A percentile compares a stretch with the other conserved stretches of the same genome.
These are phyloP conservation scores for Colletotrichum caudatum DNA, from an alignment of 2,329 filamentous ascomycete genomes.

Conservation along the genomic window DNA sequence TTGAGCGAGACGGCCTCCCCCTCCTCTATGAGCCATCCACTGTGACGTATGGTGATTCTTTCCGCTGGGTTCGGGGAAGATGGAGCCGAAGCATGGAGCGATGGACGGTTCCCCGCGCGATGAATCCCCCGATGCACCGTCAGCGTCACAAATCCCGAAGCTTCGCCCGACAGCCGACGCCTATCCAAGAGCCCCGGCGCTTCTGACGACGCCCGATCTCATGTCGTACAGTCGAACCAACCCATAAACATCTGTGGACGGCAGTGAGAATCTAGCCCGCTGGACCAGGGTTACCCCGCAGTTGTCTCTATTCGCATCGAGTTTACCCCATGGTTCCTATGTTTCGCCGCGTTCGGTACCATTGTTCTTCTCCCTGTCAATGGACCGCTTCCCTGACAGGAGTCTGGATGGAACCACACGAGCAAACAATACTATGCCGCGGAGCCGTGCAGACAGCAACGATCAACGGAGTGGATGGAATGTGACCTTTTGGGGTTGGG, in stretches of 20 bases:
- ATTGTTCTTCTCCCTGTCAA: conserved; percentile 27
- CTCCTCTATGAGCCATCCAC: neutral
- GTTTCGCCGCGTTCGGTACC: conserved; percentile 26
- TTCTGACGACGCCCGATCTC: conserved; percentile 29
- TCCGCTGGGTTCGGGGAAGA: conserved; percentile 20
- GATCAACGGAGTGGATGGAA: conserved; percentile 5
- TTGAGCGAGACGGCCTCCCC: neutral
- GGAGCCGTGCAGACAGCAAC: conserved; percentile 7
- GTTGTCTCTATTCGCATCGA: neutral
- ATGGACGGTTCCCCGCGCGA: conserved; percentile 29
- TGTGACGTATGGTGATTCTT: conserved; percentile 32
- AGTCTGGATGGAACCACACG: neutral
- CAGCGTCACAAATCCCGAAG: conserved; percentile 20
- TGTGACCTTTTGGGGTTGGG: neutral
- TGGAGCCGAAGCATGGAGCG: conserved; percentile 15
- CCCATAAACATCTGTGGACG: neutral
- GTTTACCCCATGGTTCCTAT: neutral
- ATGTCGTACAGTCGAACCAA: neutral
- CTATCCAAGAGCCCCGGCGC: neutral
- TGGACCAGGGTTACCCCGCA: conserved; percentile 27
- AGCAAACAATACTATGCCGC: conserved; percentile 7
- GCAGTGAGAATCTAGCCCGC: conserved; percentile 6
- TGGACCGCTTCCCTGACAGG: neutral
- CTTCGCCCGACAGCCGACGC: conserved; percentile 25
- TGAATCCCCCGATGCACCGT: conserved; percentile 29